A percentile compares a stretch with the other conserved stretches of the same genome.
Evolutionary conservation across 78 protist genomes (phyloP).

Genomic region (Dictyostelium intermedium): DNA sequence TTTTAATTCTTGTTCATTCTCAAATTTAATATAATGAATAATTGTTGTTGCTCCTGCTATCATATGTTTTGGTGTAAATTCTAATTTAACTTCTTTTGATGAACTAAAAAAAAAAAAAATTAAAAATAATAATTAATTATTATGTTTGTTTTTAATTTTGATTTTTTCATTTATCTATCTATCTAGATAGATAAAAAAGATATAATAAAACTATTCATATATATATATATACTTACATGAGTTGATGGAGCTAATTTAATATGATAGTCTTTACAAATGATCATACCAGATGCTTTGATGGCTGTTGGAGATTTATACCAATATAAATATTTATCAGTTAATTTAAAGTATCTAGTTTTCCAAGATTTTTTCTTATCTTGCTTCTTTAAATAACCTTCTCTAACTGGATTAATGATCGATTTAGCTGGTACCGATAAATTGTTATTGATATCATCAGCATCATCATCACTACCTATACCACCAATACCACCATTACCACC

Average conservation of each 20-base stretch:
- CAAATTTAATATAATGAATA: conserved; percentile 24
- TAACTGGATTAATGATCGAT: conserved; percentile 13
- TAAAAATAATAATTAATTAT: not conserved
- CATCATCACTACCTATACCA: conserved; percentile 24
- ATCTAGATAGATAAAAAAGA: too few species aligned
- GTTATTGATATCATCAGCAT: not conserved
- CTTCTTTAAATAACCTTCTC: conserved; percentile 57
- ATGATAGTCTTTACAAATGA: conserved; percentile 26
- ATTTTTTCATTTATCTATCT: too few species aligned
- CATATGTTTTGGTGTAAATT: conserved; percentile 44
- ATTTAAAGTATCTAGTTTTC: conserved; percentile 53
- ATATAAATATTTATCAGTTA: conserved; percentile 58
- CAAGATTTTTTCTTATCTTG: conserved; percentile 48
- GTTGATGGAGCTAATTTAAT: not conserved
- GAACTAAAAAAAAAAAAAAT: not conserved
- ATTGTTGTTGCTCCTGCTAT: conserved; percentile 35
- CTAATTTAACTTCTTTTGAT: conserved; percentile 12
- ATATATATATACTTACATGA: not conserved
- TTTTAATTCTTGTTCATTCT: conserved; percentile 22
- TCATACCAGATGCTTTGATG: conserved; percentile 48
- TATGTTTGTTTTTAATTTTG: not conserved
- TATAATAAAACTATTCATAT: not conserved
- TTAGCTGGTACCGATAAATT: conserved; percentile 27
- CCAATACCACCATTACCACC: conserved; percentile 18
- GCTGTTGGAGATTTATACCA: conserved; percentile 54